Percentiles rank a stretch among this genome's conserved stretches.
phyloP scores from a whole-genome alignment of 768 basidiomycete species.

The Mycena chlorophos region DNA sequence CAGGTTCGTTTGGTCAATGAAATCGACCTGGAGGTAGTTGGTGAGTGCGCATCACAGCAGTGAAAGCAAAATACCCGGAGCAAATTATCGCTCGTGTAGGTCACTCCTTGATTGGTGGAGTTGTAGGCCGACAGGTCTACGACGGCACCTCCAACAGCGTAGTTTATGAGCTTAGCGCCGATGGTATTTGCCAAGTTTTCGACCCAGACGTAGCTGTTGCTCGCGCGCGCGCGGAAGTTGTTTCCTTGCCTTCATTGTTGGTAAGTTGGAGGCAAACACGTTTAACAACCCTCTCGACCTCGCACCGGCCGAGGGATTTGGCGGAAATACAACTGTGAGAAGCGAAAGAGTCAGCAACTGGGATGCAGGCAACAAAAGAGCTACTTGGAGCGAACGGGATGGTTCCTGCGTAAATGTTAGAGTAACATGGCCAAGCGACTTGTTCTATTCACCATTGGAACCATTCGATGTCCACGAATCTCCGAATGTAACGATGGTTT shows the following conservation, averaged over 20 bases:
- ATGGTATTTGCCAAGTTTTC: constrained; percentile 23
- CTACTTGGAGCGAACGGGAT: constrained; percentile 24
- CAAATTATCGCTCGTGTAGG: constrained; percentile 22
- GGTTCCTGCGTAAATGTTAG: constrained; percentile 10
- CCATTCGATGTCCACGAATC: constrained; percentile 24
- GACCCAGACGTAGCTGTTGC: constrained; percentile 26
- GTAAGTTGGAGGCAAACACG: no score
- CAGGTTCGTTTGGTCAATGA: constrained; percentile 21
- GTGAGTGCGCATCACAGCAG: no score
- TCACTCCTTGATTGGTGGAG: constrained; percentile 22
- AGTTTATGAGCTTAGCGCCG: constrained; percentile 21
- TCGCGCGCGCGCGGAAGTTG: constrained; percentile 22
- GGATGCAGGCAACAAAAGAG: no score
- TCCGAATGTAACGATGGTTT: constrained; percentile 21
- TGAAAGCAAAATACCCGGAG: no score
- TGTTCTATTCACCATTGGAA: constrained; percentile 8
- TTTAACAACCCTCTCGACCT: no score
- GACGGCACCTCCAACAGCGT: constrained; percentile 18
- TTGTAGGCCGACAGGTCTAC: constrained; percentile 22
- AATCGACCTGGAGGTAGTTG: no score
- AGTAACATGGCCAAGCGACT: background rate
- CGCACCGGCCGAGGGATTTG: constrained; percentile 21
- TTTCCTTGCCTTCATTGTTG: no score
- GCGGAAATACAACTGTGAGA: constrained; percentile 21
- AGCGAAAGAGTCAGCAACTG: no score